These are phyloP conservation scores for Blepharisma undulans DNA, from an alignment of 169 alveolate genomes.

Conservation along the genomic window DNA sequence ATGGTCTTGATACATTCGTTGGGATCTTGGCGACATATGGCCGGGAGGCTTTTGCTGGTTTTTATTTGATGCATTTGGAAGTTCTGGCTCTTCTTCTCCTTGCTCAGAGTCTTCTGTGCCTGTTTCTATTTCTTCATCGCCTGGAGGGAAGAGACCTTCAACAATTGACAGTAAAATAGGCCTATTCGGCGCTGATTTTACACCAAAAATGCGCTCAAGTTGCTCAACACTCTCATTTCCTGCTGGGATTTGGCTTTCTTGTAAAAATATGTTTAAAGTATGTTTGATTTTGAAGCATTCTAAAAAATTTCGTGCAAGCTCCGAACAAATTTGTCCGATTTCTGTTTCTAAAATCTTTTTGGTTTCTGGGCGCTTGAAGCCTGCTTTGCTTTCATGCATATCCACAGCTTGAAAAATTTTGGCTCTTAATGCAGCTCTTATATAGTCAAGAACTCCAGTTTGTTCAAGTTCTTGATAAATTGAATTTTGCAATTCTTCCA, in stretches of 20 bases:
- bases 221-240: background rate
- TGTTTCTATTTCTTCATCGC: background rate
- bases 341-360: background rate
- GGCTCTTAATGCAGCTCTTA: constrained; percentile 5
- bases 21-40: background rate
- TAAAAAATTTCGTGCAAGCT: constrained; percentile 18
- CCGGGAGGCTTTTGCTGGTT: background rate
- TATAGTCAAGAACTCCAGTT: constrained; percentile 5
- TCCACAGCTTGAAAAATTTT: background rate
- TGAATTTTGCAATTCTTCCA: background rate
- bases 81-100: background rate
- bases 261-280: background rate
- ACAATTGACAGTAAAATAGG: background rate
- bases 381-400: background rate
- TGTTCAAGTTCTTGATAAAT: constrained; percentile 1
- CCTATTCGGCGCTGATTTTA: background rate
- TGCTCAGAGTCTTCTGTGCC: background rate
- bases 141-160: background rate
- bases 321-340: constrained; percentile 29
- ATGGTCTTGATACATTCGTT: background rate
- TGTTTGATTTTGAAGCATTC: background rate
- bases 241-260: constrained; percentile 18
- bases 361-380: background rate
- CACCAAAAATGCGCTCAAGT: background rate
- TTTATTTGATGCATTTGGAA: background rate